Evolutionary conservation across 2,329 filamentous ascomycete species (phyloP).

Genomic region (Stachybotrys chlorohalonatus): DNA sequence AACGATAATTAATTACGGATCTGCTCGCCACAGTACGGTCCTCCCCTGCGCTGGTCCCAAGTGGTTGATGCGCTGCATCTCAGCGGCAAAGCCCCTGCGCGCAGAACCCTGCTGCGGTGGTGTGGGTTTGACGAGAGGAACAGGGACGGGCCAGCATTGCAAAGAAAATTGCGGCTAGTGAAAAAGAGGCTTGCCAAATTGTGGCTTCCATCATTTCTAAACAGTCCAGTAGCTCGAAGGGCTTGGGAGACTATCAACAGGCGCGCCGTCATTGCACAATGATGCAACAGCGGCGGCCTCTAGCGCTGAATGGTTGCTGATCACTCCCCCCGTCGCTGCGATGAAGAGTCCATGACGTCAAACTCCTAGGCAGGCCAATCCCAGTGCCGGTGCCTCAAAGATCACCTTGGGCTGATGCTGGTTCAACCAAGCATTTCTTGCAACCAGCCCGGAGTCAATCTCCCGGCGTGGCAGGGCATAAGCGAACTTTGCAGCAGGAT

Average conservation of each 20-base stretch:
- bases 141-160: neutral
- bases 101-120: neutral
- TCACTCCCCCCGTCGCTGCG: neutral
- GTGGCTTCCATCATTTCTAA: neutral
- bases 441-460: neutral
- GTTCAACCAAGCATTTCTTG: neutral
- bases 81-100: neutral
- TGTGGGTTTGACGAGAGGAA: neutral
- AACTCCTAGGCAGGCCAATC: neutral
- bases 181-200: neutral
- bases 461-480: neutral
- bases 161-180: neutral
- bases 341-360: conserved; percentile 1
- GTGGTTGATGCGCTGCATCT: neutral
- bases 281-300: neutral
- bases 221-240: neutral
- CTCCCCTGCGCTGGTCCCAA: neutral
- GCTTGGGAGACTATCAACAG: neutral
- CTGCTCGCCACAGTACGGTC: neutral
- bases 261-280: neutral
- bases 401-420: neutral
- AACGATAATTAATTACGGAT: neutral
- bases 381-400: neutral
- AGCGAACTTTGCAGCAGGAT: neutral
- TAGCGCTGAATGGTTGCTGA: neutral